Percentiles rank a stretch among this genome's conserved stretches.
These are phyloP conservation scores for Aspergillus fructus DNA, from an alignment of 2,329 filamentous ascomycete genomes.

Conservation along the genomic window DNA sequence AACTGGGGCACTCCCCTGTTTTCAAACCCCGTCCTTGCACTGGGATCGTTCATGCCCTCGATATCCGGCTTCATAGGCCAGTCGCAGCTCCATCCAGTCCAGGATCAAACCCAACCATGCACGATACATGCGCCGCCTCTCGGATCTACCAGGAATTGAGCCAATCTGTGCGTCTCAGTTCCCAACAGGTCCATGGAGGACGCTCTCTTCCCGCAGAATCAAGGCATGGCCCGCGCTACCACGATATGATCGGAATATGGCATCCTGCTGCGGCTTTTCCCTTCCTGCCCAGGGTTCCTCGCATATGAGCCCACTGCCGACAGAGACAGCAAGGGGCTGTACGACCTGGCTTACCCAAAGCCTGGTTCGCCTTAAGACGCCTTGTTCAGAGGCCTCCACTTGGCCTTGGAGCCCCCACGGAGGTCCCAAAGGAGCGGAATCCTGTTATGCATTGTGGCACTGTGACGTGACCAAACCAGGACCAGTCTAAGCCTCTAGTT, in stretches of 20 bases:
- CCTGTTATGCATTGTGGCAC: neutral
- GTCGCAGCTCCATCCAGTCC: neutral
- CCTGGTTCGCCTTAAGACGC: neutral
- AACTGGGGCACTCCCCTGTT: neutral
- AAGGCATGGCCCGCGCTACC: neutral
- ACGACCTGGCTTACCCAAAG: neutral
- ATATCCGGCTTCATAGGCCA: neutral
- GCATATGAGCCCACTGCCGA: neutral
- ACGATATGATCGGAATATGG: neutral
- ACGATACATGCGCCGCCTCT: neutral
- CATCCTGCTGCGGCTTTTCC: neutral
- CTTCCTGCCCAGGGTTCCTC: neutral
- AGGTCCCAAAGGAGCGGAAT: neutral
- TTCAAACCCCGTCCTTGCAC: neutral
- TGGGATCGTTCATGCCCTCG: neutral
- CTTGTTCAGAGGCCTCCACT: neutral
- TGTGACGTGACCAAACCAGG: neutral
- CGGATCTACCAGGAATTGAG: neutral
- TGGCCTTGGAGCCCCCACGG: neutral
- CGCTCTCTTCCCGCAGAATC: neutral
- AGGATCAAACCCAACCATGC: neutral
- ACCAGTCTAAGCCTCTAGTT: neutral
- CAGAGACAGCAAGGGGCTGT: neutral
- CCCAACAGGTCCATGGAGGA: neutral
- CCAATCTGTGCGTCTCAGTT: neutral